phyloP scores from a whole-genome alignment of 208 protist genomes.

The Wallacemonas sp. region DNA sequence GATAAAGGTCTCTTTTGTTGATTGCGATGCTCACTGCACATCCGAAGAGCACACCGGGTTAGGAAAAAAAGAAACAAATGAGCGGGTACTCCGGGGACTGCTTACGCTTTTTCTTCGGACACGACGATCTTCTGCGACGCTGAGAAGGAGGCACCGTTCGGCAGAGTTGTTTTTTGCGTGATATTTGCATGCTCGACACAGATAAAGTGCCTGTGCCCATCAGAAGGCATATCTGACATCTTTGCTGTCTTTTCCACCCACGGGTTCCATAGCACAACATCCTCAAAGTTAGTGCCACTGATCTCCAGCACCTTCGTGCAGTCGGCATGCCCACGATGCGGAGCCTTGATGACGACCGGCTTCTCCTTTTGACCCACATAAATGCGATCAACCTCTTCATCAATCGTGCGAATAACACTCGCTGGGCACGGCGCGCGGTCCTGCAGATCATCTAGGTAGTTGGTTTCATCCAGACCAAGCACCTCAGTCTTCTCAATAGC shows the following conservation, averaged over 20 bases:
- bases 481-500: conserved; percentile 36
- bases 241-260: conserved; percentile 46
- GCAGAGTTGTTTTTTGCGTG: conserved; percentile 22
- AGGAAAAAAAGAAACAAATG: not conserved
- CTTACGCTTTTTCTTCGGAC: not conserved
- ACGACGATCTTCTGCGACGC: conserved; percentile 21
- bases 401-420: conserved; percentile 11
- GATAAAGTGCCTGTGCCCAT: conserved; percentile 58
- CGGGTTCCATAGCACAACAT: conserved; percentile 76
- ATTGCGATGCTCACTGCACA: too few relatives aligned
- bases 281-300: conserved; percentile 27
- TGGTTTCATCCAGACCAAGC: conserved; percentile 40
- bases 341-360: conserved; percentile 17
- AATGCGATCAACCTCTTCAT: conserved; percentile 49
- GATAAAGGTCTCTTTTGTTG: too few relatives aligned
- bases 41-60: not conserved
- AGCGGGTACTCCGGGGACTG: not conserved
- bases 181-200: conserved; percentile 66
- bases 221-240: conserved; percentile 45
- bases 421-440: conserved; percentile 15
- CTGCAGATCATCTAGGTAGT: conserved; percentile 46
- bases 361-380: conserved; percentile 35
- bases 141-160: conserved; percentile 7
- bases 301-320: conserved; percentile 26
- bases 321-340: not conserved